Percentiles rank a stretch among this genome's conserved stretches.
These are phyloP conservation scores for Pecoramyces ruminantium DNA, from an alignment of 192 early-diverging fungal genomes.

Conservation along the genomic window DNA sequence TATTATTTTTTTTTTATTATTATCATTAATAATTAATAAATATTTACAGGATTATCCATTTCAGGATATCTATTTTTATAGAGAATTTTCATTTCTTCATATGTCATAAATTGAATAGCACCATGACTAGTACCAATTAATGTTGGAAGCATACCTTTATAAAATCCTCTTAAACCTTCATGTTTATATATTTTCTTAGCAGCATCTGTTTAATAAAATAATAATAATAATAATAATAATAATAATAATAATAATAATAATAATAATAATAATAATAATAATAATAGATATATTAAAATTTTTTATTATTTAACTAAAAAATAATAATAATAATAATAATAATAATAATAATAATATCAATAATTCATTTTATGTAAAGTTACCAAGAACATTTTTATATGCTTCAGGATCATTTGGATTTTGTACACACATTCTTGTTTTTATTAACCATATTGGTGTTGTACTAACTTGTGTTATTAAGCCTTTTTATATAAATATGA, in stretches of 20 bases:
- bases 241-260: too few species aligned
- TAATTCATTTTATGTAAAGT: too few species aligned
- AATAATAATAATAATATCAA: too few species aligned
- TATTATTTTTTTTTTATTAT: too few species aligned
- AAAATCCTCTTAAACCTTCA: constrained; percentile 59
- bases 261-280: too few species aligned
- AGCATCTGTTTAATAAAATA: constrained; percentile 22
- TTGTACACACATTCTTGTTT: background rate
- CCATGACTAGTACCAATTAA: constrained; percentile 91
- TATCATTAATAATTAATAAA: too few species aligned
- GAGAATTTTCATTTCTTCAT: constrained; percentile 80
- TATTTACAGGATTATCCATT: background rate
- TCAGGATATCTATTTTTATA: background rate
- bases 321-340: too few species aligned
- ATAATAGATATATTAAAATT: too few species aligned
- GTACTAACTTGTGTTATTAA: constrained; percentile 4
- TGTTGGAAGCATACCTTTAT: constrained; percentile 68
- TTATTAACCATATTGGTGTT: background rate
- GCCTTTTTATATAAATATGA: background rate
- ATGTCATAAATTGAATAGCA: constrained; percentile 93
- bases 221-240: background rate
- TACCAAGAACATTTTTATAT: constrained; percentile 17
- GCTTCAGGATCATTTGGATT: constrained; percentile 14
- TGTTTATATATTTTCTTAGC: constrained; percentile 30
- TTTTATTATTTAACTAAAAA: too few species aligned